A percentile compares a stretch with the other conserved stretches of the same genome.
These are phyloP conservation scores for Sclerospora graminicola DNA, from an alignment of 352 stramenopile genomes.

Conservation along the genomic window DNA sequence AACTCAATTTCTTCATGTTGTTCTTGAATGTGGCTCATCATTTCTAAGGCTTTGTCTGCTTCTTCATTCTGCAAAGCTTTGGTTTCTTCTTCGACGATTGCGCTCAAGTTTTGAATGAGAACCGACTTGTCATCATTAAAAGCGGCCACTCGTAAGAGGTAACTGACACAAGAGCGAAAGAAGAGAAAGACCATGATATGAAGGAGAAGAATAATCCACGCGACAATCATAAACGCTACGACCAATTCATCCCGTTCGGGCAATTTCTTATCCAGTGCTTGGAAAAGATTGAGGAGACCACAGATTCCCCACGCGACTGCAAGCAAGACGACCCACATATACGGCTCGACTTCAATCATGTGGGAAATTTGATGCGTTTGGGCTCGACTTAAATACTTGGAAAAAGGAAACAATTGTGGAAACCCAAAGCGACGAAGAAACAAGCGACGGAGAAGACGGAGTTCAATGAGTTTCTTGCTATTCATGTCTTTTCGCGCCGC, in stretches of 20 bases:
- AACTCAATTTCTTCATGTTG: conserved; percentile 19
- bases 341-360: conserved; percentile 60
- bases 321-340: conserved; percentile 47
- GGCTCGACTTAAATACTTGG: conserved; percentile 51
- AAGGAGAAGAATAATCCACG: conserved; percentile 24
- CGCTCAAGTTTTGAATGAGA: conserved; percentile 10
- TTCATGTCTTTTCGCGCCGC: not conserved
- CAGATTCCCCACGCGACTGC: conserved; percentile 28
- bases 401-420: conserved; percentile 47
- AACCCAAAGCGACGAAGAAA: conserved; percentile 34
- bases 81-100: conserved; percentile 12
- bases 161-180: conserved; percentile 17
- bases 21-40: conserved; percentile 19
- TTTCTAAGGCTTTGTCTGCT: conserved; percentile 11
- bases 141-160: conserved; percentile 9
- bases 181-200: conserved; percentile 29
- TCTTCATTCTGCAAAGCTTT: conserved; percentile 13
- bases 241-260: conserved; percentile 23
- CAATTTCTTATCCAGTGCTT: conserved; percentile 8
- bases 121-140: conserved; percentile 13
- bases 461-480: conserved; percentile 12
- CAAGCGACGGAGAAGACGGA: conserved; percentile 28
- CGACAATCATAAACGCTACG: conserved; percentile 27
- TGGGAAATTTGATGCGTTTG: conserved; percentile 61
- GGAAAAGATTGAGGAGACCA: conserved; percentile 10